Conservation (phyloP, 768 basidiomycete genomes). For the Agrocybe chaxingu region DNA sequence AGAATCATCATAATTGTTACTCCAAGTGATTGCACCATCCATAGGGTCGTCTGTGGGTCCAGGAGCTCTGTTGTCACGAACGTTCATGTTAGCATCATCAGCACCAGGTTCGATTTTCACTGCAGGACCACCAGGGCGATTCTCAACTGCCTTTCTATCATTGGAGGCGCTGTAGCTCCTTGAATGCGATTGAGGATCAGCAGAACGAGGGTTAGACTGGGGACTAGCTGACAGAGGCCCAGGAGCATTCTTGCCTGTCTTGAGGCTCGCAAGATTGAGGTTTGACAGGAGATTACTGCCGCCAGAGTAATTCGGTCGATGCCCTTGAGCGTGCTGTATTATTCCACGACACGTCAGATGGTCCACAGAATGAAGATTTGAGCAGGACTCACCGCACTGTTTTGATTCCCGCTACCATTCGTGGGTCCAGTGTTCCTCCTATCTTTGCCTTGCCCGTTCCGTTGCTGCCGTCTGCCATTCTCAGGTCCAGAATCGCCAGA, state of each 20-base stretch:
- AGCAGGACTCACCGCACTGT: conserved; percentile 5
- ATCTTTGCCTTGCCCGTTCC: conserved; percentile 1
- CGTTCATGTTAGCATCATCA: background rate
- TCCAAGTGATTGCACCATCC: conserved; percentile 1
- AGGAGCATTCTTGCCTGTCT: conserved; percentile 12
- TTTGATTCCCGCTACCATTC: conserved; percentile 4
- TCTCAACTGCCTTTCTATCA: background rate
- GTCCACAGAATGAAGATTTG: background rate
- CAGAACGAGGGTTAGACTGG: conserved; percentile 9
- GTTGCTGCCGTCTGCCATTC: too few species aligned
- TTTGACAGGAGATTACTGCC: conserved; percentile 5
- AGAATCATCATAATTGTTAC: conserved; percentile 9
- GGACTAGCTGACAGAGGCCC: conserved; percentile 12
- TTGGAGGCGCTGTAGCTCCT: background rate
- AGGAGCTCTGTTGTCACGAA: conserved; percentile 1
- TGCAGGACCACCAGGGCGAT: conserved; percentile 5
- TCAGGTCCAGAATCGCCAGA: background rate
- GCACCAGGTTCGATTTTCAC: background rate
- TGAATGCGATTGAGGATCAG: conserved; percentile 5
- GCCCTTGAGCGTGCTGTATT: conserved; percentile 5
- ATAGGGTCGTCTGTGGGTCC: conserved; percentile 9
- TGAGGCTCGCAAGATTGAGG: conserved; percentile 9
- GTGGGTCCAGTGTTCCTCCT: conserved; percentile 2
- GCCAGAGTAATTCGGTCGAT: conserved; percentile 6
- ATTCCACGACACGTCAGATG: background rate